Evolutionary conservation across 768 basidiomycete genomes (phyloP).

Genomic region (Lentinula edodes): DNA sequence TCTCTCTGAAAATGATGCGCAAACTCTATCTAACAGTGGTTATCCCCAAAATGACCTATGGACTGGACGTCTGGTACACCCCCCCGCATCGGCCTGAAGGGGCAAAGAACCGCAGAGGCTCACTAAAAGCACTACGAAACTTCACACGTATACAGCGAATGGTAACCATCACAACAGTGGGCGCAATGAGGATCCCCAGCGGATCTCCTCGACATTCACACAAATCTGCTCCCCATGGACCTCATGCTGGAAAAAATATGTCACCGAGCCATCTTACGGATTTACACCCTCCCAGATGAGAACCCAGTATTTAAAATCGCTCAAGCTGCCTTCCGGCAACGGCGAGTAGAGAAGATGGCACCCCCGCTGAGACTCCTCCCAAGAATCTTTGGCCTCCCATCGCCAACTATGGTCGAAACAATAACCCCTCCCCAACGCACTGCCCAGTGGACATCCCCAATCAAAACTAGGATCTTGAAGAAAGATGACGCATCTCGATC

Average conservation of each 20-base stretch:
- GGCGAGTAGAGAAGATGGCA: background rate
- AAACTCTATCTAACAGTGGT: slow-evolving; percentile 7
- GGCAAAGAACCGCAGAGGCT: background rate
- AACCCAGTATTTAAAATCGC: slow-evolving; percentile 3
- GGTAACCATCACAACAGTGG: background rate
- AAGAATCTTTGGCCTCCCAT: background rate
- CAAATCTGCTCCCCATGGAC: slow-evolving; percentile 10
- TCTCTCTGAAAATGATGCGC: background rate
- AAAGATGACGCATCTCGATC: background rate
- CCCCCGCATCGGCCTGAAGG: background rate
- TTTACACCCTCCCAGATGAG: slow-evolving; percentile 7
- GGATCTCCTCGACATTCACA: slow-evolving; percentile 8
- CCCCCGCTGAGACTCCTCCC: slow-evolving; percentile 12
- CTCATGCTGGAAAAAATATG: slow-evolving; percentile 6
- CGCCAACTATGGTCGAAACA: background rate
- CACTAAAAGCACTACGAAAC: background rate
- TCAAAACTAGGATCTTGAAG: background rate
- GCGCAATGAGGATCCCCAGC: slow-evolving; percentile 7
- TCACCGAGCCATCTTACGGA: background rate
- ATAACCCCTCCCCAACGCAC: background rate
- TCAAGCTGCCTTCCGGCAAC: background rate
- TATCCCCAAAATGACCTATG: background rate
- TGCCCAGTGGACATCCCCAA: background rate
- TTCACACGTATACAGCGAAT: background rate
- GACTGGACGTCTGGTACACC: background rate